Evolutionary conservation across 345 rosid species (phyloP), one percentile per base, ranked within the genome.

Genomic region (Corchorus olitorius): DNA sequence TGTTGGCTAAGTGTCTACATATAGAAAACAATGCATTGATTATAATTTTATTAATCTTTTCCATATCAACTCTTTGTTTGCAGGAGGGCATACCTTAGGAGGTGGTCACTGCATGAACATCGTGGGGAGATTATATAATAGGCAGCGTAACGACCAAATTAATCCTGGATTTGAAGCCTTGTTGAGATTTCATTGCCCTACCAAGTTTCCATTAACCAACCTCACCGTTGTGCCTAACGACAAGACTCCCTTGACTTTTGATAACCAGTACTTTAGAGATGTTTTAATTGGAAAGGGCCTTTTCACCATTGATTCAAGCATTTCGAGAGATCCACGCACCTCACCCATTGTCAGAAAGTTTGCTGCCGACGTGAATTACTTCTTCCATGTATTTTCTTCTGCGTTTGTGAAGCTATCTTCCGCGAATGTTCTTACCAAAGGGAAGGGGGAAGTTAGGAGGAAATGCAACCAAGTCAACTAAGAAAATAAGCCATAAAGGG

Each of bases 381-480:
- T 66, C 20, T 66, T 66, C 52, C 35, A 20, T 53, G 70, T 45
- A 20, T 66, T 65, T 66, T 45, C 70, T 43, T 66, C 70, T 45
- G 70, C 70, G 10, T 66, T 66, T 22, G 70, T 66, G 70, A 66
- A 66, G 54, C 70, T 66, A 19, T 66, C 70, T 45, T 66, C 52
- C 12, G 19, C 70, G 10, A 66, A 66, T 66, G 54, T 66, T 45
- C 70, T 66, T 45, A 66, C 70, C 9, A 45, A 45, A 19, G 54
- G 20, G 3, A 27, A 66, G 14, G 70, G 70, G 37, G n/a, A 66
- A 66, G 37, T 66, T 45, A 45, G 54, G n/a, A 66, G 71, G 71
- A 66, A 20, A 66, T 66, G 71, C n/a, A 19, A 19, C 71, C 71
- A 6, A 45, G 71, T 66, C 5, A 66, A 66, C 54, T 66, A n/a